phyloP scores from a whole-genome alignment of 306 rosid species.

The Dalbergia cochinchinensis region DNA sequence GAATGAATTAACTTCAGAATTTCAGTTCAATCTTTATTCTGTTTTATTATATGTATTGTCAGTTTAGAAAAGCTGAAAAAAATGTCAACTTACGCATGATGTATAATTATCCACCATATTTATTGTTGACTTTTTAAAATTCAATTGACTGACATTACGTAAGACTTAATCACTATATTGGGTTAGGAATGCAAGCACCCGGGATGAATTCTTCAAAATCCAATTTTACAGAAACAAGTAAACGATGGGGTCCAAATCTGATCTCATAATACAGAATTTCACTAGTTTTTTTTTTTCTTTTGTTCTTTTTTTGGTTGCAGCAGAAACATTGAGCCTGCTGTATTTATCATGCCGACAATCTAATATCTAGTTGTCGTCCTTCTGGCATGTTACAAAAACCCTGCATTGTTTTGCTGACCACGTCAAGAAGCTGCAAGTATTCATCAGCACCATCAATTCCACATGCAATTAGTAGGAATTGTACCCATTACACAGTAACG shows the following conservation, averaged over 20 bases:
- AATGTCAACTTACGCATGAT: too few relatives aligned
- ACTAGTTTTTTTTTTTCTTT: neutral
- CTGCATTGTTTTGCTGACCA: conserved; percentile 75
- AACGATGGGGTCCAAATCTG: neutral
- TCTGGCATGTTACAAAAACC: conserved; percentile 72
- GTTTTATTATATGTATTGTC: too few relatives aligned
- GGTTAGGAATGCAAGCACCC: conserved; percentile 5
- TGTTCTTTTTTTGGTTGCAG: neutral
- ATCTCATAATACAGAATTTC: neutral
- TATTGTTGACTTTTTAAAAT: too few relatives aligned
- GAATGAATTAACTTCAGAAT: too few relatives aligned
- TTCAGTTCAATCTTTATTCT: too few relatives aligned
- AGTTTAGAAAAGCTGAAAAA: too few relatives aligned
- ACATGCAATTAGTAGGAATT: conserved; percentile 41
- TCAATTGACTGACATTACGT: too few relatives aligned
- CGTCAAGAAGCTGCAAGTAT: conserved; percentile 90
- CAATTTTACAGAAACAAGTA: conserved; percentile 38
- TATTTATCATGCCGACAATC: neutral
- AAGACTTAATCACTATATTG: neutral
- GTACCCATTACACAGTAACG: neutral
- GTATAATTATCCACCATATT: too few relatives aligned
- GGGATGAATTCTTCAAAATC: conserved; percentile 6
- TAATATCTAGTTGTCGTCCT: conserved; percentile 50
- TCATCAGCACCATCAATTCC: conserved; percentile 83
- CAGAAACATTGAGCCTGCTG: neutral